phyloP scores from a whole-genome alignment of 2,329 filamentous ascomycete species.

The Trichoderma gracile region DNA sequence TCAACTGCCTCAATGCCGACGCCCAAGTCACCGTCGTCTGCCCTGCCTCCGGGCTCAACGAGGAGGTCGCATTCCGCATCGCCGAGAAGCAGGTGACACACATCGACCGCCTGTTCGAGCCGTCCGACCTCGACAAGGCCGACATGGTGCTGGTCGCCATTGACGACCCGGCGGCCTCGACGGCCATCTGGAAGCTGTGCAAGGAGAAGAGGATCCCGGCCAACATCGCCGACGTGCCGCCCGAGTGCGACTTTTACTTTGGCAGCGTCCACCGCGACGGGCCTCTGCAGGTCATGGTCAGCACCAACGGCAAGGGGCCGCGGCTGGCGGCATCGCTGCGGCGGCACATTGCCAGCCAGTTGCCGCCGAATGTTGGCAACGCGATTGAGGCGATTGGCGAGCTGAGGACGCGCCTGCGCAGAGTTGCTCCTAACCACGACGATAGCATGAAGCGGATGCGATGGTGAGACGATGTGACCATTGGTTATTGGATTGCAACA shows the following conservation, averaged over 20 bases:
- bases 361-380: conserved; percentile 78
- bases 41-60: conserved; percentile 76
- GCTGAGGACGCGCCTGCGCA: conserved; percentile 75
- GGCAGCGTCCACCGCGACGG: conserved; percentile 94
- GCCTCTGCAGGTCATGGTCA: conserved; percentile 96
- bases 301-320: conserved; percentile 95
- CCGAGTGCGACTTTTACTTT: conserved; percentile 99
- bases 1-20: conserved; percentile 93
- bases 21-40: conserved; percentile 85
- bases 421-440: conserved; percentile 68
- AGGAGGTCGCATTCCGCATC: conserved; percentile 83
- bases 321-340: conserved; percentile 85
- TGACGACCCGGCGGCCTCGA: conserved; percentile 89
- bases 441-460: conserved; percentile 87
- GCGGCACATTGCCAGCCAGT: conserved; percentile 71
- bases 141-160: conserved; percentile 93
- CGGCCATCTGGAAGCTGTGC: conserved; percentile 89
- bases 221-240: conserved; percentile 95
- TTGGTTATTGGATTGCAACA: not conserved
- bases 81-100: conserved; percentile 74
- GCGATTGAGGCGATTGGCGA: conserved; percentile 84
- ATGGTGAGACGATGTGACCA: conserved; percentile 57
- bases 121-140: conserved; percentile 76
- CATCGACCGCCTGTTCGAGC: conserved; percentile 79
- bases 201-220: conserved; percentile 80